Evolutionary conservation across 768 basidiomycete genomes (phyloP), one percentile per base, ranked within the genome.

Genomic region (Lactarius evosmus): DNA sequence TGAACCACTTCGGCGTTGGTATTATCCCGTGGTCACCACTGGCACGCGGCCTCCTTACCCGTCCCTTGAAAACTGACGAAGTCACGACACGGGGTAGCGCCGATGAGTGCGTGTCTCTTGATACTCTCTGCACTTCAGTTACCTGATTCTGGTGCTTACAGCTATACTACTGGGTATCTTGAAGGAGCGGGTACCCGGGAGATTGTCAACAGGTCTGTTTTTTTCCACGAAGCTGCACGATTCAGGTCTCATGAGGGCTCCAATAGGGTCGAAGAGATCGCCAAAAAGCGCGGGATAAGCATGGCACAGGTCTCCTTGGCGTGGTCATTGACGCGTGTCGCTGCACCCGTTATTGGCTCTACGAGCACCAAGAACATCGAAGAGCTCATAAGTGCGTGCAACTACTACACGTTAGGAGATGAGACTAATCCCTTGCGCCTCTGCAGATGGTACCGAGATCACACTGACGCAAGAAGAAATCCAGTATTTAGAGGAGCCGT

Each of bases 341-440:
- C n/a, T n/a, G 56, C 65, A 2, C 65, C 65, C 7, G 36, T 66
- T 25, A 46, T 66, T 44, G 65, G 65, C 22, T 46, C 57, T 22
- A 66, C 65, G 12, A 62, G 27, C 33, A 29, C 59, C 41, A 41
- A 63, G 44, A 63, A 66, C 33, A 51, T 66, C 5, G 56, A 66
- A n/a, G 61, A 66, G 2, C 57, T 66, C 27, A 63, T 66, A n/a
- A 57, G 61, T 66, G n/a, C 38, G 65, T 61, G 36, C 46, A 29
- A 1, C 19, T 1, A 14, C 29, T 4, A n/a, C n/a, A n/a, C n/a
- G n/a, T n/a, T n/a, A n/a, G 54, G n/a, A 34, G n/a, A 50, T 46
- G 32, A 16, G 19, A n/a, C 4, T 33, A 27, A n/a, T n/a, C n/a
- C n/a, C 22, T 56, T 8, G 12, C 8, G 2, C 44, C 36, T 9